phyloP scores from a whole-genome alignment of 2,329 filamentous ascomycete genomes.

The Paraconiothyrium sp. region DNA sequence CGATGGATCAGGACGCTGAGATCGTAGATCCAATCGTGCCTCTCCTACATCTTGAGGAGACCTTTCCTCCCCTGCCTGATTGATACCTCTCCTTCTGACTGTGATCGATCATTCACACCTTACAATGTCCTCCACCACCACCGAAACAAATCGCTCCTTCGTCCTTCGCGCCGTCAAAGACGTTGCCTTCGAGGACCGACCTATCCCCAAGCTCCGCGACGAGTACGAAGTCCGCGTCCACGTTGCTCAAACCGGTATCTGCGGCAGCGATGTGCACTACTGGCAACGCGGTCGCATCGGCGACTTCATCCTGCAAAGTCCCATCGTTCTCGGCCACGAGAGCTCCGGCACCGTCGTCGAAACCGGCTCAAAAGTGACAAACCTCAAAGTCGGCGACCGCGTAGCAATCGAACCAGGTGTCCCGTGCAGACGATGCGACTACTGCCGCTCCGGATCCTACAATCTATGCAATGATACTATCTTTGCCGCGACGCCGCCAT shows the following conservation, averaged over 20 bases:
- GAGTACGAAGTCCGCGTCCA: slow-evolving; percentile 74
- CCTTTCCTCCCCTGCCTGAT: background rate
- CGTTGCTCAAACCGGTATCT: slow-evolving; percentile 83
- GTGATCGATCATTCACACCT: background rate
- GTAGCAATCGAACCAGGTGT: slow-evolving; percentile 30
- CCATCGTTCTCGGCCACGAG: slow-evolving; percentile 42
- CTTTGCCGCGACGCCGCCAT: slow-evolving; percentile 37
- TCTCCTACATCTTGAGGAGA: background rate
- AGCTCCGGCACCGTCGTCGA: slow-evolving; percentile 35
- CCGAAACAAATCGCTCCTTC: slow-evolving; percentile 54
- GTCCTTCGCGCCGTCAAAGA: slow-evolving; percentile 58
- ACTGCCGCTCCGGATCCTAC: slow-evolving; percentile 26
- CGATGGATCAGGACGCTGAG: background rate
- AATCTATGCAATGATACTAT: slow-evolving; percentile 36
- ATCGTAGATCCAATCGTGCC: background rate
- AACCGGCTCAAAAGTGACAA: slow-evolving; percentile 33
- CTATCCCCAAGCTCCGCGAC: slow-evolving; percentile 44
- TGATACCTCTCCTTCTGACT: background rate
- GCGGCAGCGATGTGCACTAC: slow-evolving; percentile 67
- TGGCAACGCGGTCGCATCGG: slow-evolving; percentile 39
- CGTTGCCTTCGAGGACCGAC: slow-evolving; percentile 57
- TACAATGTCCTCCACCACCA: slow-evolving; percentile 17
- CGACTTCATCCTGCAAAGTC: slow-evolving; percentile 31
- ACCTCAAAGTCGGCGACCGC: slow-evolving; percentile 35
- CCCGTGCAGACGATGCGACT: slow-evolving; percentile 11